These are phyloP conservation scores for Pseudogymnoascus sp. DNA, from an alignment of 2,329 filamentous ascomycete species.

Conservation along the genomic window DNA sequence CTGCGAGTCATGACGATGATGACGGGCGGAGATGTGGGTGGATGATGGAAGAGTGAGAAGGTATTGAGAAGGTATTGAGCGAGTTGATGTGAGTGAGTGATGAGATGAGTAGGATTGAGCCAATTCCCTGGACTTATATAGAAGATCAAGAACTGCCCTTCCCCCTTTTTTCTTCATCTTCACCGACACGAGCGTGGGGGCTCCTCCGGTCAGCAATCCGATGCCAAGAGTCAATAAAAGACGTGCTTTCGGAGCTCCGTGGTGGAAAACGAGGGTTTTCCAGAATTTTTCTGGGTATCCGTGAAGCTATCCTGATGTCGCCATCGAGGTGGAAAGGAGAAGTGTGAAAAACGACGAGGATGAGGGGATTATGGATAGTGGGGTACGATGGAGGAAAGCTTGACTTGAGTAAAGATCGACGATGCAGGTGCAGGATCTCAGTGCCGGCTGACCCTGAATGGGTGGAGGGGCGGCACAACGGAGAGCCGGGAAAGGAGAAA, in stretches of 20 bases:
- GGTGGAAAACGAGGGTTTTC: neutral
- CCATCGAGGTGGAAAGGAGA: neutral
- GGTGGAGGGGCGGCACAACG: neutral
- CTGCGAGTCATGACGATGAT: neutral
- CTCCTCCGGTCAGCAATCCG: neutral
- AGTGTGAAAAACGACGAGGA: neutral
- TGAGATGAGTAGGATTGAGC: neutral
- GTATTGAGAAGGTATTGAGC: constrained; percentile 5
- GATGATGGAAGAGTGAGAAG: neutral
- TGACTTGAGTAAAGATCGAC: constrained; percentile 1
- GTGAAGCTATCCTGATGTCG: constrained; percentile 4
- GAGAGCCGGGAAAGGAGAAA: neutral
- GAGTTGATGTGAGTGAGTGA: constrained; percentile 3
- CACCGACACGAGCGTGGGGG: constrained; percentile 3
- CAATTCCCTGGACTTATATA: constrained; percentile 3
- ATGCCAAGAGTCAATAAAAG: constrained; percentile 3
- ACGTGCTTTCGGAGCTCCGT: neutral
- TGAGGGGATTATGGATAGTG: neutral
- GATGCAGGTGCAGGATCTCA: neutral
- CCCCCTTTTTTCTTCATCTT: neutral
- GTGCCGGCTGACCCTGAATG: neutral
- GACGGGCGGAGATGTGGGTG: neutral
- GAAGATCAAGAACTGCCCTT: neutral
- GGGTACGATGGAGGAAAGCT: neutral
- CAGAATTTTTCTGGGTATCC: neutral